Base-by-base conservation (phyloP, 2,329 filamentous ascomycete species). In the Bipolaris cookei region DNA sequence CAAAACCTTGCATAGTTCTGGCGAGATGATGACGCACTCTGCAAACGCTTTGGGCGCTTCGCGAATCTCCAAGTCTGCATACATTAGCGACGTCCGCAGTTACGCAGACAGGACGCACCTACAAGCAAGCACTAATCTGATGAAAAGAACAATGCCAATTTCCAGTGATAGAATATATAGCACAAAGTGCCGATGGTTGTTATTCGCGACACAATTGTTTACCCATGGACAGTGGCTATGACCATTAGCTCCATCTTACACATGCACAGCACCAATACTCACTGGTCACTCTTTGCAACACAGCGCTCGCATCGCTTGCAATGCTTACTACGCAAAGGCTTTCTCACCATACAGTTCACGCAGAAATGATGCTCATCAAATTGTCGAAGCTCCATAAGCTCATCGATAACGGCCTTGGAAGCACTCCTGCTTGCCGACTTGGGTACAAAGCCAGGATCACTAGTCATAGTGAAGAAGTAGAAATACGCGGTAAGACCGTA, bases 231-330 rank as follows among this genome's bases (percentile, higher is more conserved):
- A 99, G 74, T 99, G 95, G 72, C 92, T 96, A 64, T 30, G n/a
- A 42, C 11, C 3, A 46, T 73, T 61, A 74, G 71, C 45, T 43
- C 35, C 6, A 39, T 39, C 4, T 38, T 42, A n/a, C 11, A 1
- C 20, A 2, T 34, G 6, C 34, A 10, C 3, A 14, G 2, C 16
- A 10, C 4, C 16, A 10, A 13, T 5, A 83, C 91, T 83, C 79
- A 96, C 92, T 99, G 95, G 73, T 99, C 95, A 78, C 97, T 92
- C 77, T 96, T 96, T 52, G 94, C 92, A 51, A 99, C 91, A 75
- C 95, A 99, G 63, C 94, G 90, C 69, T 90, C 87, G 75, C 95
- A 99, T 59, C 91, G 85, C 72, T 89, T 90, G 80, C 95, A 99
- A 78, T 99, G 95, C 81, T 98, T 99, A 80, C 93, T 97, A 64